A percentile compares a stretch with the other conserved stretches of the same genome.
These are phyloP conservation scores for Fusarium musae DNA, from an alignment of 2,329 filamentous ascomycete genomes.

Conservation along the genomic window DNA sequence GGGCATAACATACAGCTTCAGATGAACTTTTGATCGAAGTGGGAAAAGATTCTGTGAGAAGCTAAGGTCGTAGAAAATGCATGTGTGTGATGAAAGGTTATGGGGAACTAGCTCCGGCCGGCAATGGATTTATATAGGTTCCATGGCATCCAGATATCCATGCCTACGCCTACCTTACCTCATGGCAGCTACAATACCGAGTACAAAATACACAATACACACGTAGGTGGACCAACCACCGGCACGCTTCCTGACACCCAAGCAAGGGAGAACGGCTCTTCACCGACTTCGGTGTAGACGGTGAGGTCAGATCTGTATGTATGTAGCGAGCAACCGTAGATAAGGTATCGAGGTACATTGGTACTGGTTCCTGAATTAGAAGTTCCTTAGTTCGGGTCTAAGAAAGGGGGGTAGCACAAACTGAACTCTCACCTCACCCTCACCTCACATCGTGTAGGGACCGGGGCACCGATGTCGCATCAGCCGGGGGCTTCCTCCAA, in stretches of 20 bases:
- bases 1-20: constrained; percentile 29
- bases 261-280: constrained; percentile 22
- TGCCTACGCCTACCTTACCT: neutral
- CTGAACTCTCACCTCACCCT: constrained; percentile 17
- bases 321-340: constrained; percentile 1
- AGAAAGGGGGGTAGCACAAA: constrained; percentile 13
- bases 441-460: neutral
- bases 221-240: constrained; percentile 30
- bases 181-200: constrained; percentile 1
- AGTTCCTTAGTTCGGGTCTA: constrained; percentile 1
- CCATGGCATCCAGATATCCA: neutral
- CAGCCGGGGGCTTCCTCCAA: constrained; percentile 23
- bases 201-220: neutral
- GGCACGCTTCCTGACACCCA: constrained; percentile 33
- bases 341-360: constrained; percentile 5
- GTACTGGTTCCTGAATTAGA: constrained; percentile 16
- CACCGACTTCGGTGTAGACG: constrained; percentile 44
- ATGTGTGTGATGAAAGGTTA: constrained; percentile 32
- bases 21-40: constrained; percentile 16
- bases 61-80: constrained; percentile 2
- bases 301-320: constrained; percentile 22
- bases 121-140: constrained; percentile 38
- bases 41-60: neutral
- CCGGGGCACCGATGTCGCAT: constrained; percentile 42
- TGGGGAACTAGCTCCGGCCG: constrained; percentile 9